These are phyloP conservation scores for Thielaviopsis euricoi DNA, from an alignment of 2,329 filamentous ascomycete species.

Conservation along the genomic window DNA sequence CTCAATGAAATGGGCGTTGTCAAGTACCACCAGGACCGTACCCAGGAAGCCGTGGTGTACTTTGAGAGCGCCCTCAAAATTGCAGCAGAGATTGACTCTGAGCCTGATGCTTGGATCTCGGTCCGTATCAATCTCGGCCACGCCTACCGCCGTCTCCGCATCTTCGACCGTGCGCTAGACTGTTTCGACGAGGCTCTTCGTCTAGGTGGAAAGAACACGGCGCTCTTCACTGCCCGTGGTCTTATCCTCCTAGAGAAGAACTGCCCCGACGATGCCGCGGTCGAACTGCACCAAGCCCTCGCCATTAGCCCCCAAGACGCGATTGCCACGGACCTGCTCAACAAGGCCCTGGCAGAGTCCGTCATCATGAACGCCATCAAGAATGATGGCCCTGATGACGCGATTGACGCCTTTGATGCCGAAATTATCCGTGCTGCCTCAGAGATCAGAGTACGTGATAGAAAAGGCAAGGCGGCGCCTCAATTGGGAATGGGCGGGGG, in stretches of 20 bases:
- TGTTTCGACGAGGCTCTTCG: constrained; percentile 81
- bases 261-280: constrained; percentile 58
- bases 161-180: constrained; percentile 53
- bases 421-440: constrained; percentile 25
- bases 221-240: constrained; percentile 68
- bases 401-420: constrained; percentile 33
- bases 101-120: constrained; percentile 66
- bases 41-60: constrained; percentile 57
- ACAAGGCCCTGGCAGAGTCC: constrained; percentile 52
- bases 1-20: constrained; percentile 94
- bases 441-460: constrained; percentile 19
- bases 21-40: constrained; percentile 78
- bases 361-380: constrained; percentile 28
- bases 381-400: constrained; percentile 29
- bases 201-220: constrained; percentile 61
- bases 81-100: constrained; percentile 65
- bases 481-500: constrained; percentile 19
- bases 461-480: constrained; percentile 27
- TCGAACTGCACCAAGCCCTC: constrained; percentile 69
- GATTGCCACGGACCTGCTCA: constrained; percentile 62
- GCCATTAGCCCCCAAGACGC: constrained; percentile 66
- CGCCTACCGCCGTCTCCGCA: constrained; percentile 57
- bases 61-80: constrained; percentile 66
- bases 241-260: constrained; percentile 68
- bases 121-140: constrained; percentile 83